Evolutionary conservation across 2,329 filamentous ascomycete genomes (phyloP).

Genomic region (Fonsecaea pugnacius): DNA sequence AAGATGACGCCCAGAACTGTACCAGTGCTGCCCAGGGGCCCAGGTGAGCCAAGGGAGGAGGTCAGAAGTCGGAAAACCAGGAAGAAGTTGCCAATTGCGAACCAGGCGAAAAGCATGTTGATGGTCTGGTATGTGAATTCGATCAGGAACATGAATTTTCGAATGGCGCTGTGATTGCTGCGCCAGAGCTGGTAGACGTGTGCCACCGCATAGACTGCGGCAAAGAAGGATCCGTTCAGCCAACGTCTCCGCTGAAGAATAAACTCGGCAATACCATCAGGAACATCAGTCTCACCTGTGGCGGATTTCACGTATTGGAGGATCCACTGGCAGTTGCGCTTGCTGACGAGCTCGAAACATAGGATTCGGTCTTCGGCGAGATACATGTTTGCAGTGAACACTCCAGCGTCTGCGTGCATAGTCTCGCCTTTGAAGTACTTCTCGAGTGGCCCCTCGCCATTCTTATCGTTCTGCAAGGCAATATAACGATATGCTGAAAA

Average conservation of each 20-base stretch:
- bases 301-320: slow-evolving; percentile 98
- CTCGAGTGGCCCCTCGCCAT: slow-evolving; percentile 85
- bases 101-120: slow-evolving; percentile 99
- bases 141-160: slow-evolving; percentile 86
- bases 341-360: slow-evolving; percentile 82
- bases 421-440: slow-evolving; percentile 98
- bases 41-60: slow-evolving; percentile 71
- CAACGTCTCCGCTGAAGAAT: slow-evolving; percentile 97
- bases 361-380: slow-evolving; percentile 58
- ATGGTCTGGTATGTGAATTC: slow-evolving; percentile 93
- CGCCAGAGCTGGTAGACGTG: slow-evolving; percentile 97
- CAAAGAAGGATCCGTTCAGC: slow-evolving; percentile 98
- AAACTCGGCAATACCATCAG: slow-evolving; percentile 89
- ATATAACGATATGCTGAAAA: slow-evolving; percentile 98
- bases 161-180: slow-evolving; percentile 82
- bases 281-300: slow-evolving; percentile 95
- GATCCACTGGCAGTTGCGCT: slow-evolving; percentile 96
- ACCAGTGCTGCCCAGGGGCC: slow-evolving; percentile 76
- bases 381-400: slow-evolving; percentile 87
- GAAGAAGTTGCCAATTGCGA: slow-evolving; percentile 98
- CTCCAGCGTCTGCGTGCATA: slow-evolving; percentile 89
- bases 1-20: slow-evolving; percentile 85
- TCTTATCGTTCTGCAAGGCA: slow-evolving; percentile 95
- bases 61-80: slow-evolving; percentile 97
- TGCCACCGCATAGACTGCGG: slow-evolving; percentile 89